Evolutionary conservation across 176 grass and related monocot species (phyloP).

Genomic region (Dactylis glomerata): DNA sequence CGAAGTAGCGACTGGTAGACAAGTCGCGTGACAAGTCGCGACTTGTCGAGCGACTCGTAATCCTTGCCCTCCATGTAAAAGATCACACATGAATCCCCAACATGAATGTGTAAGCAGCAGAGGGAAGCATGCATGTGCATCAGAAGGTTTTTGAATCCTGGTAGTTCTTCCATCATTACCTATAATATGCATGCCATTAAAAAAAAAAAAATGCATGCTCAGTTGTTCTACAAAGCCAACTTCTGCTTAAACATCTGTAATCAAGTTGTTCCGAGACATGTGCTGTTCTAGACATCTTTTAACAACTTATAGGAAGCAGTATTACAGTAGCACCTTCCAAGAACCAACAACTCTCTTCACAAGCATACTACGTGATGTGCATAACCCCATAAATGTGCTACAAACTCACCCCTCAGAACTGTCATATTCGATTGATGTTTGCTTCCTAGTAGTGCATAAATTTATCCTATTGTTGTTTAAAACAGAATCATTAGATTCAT

Average conservation of each 20-base stretch:
- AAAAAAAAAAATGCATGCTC: neutral
- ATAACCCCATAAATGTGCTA: slow-evolving; percentile 6
- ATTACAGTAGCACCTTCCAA: neutral
- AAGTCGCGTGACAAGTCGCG: too few relatives aligned
- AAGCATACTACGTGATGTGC: neutral
- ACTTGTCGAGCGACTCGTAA: too few relatives aligned
- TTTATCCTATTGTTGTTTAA: slow-evolving; percentile 20
- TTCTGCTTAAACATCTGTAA: neutral
- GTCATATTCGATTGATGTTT: neutral
- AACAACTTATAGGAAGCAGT: neutral
- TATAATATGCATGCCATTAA: too few relatives aligned
- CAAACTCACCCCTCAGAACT: neutral
- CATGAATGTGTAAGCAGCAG: too few relatives aligned
- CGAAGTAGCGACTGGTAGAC: too few relatives aligned
- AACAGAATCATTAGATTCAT: neutral
- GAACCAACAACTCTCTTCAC: neutral
- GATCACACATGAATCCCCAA: too few relatives aligned
- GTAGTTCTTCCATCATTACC: slow-evolving; percentile 44
- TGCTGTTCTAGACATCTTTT: neutral
- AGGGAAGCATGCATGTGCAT: too few relatives aligned
- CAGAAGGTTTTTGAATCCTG: slow-evolving; percentile 76
- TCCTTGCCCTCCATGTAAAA: too few relatives aligned
- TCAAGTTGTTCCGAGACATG: neutral
- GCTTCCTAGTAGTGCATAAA: neutral
- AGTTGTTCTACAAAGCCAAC: slow-evolving; percentile 3